These are phyloP conservation scores for Xylaria sp. DNA, from an alignment of 2,329 filamentous ascomycete genomes.

Conservation along the genomic window DNA sequence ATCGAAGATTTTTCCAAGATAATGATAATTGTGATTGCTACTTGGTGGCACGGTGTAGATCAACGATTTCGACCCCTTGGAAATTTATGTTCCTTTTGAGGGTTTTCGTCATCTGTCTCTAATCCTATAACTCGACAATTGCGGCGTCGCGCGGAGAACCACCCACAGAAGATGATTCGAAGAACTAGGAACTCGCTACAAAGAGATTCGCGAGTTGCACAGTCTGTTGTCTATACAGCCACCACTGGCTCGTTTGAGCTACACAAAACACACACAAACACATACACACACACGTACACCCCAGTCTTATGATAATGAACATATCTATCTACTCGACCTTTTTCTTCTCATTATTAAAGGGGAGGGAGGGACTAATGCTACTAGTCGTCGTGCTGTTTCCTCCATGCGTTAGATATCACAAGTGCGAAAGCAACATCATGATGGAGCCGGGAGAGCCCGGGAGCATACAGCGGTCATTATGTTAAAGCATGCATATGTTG, in stretches of 20 bases:
- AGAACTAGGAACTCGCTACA: neutral
- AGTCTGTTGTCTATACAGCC: neutral
- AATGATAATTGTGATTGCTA: neutral
- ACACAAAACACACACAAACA: no score
- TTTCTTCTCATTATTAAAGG: neutral
- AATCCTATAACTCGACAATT: neutral
- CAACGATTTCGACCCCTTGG: neutral
- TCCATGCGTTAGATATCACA: constrained; percentile 5
- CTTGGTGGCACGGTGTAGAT: neutral
- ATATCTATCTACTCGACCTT: neutral
- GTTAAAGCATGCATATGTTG: constrained; percentile 22
- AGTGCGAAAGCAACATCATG: neutral
- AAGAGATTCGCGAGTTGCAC: neutral
- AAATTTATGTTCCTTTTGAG: neutral
- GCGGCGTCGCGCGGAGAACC: neutral
- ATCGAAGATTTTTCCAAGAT: neutral
- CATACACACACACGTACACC: no score
- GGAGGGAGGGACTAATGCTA: neutral
- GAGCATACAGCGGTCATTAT: constrained; percentile 8
- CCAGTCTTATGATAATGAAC: constrained; percentile 3
- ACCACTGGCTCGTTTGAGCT: neutral
- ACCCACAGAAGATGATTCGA: neutral
- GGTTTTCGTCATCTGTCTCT: neutral
- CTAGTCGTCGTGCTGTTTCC: neutral
- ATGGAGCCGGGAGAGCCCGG: neutral